Evolutionary conservation across 1,284 basidiomycete species (phyloP), one percentile per base, ranked within the genome.

Genomic region (Cutaneotrichosporon mucoides): DNA sequence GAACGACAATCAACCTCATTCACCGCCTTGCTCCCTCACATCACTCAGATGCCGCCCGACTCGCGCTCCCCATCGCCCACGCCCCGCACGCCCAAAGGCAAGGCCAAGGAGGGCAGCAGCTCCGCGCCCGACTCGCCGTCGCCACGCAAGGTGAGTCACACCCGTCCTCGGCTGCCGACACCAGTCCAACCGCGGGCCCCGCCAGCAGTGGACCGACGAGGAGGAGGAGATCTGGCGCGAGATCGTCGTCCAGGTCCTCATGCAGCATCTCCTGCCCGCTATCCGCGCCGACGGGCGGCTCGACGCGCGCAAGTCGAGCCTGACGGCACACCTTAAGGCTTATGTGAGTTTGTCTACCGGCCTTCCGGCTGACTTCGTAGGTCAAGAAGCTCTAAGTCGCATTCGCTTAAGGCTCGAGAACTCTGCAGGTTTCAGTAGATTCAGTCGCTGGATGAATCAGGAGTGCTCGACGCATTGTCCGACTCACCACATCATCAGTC

Each of bases 221-320:
- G 69, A 71, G 46, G 66, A 71, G 16, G 47, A 15, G 6, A 65
- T 68, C 53, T 68, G 64, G 52, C 37, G 54, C 41, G 66, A 67
- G 36, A 9, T 65, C 41, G 54, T 61, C n/a, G 51, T 54, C 40
- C 41, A 57, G 10, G 41, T 63, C 10, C 54, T 64, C 41, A 44
- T 46, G n/a, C 24, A 49, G 36, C 50, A 56, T n/a, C 37, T 66
- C 38, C 63, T 62, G 45, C 40, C 51, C 1, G 59, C 51, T 8
- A 55, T 69, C 43, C 68, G 66, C 43, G 49, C 36, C 10, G 71
- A 73, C 41, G 67, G 67, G 1, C 53, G 72, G 12, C 56, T 75
- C 24, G 65, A 44, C 42, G 10, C 36, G 36, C 69, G 61, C 53
- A 67, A 15, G 60, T 59, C 16, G 34, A 53, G 40, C 57, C 59